Conservation (phyloP, 768 basidiomycete genomes). For the Lentinula sp. region DNA sequence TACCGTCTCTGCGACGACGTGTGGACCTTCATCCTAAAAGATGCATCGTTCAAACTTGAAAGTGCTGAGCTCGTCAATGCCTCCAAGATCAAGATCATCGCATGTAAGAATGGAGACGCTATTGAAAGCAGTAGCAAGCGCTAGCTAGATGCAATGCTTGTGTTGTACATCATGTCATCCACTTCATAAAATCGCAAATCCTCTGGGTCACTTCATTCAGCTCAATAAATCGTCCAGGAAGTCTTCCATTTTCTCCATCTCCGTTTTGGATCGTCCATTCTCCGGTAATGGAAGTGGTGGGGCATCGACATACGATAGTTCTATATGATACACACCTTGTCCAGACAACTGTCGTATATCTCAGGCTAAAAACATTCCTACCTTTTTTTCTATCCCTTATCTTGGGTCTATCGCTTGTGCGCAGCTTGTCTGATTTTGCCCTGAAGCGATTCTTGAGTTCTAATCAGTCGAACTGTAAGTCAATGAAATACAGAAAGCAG, state of each 20-base stretch:
- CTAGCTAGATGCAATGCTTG: no score
- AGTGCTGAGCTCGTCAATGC: conserved; percentile 70
- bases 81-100: conserved; percentile 91
- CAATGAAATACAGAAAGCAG: neutral
- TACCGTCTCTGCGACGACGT: conserved; percentile 95
- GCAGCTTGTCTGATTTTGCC: conserved; percentile 46
- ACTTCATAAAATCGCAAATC: no score
- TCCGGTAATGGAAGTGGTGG: conserved; percentile 15
- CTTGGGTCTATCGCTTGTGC: conserved; percentile 23
- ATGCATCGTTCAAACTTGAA: conserved; percentile 95
- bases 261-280: neutral
- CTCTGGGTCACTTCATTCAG: neutral
- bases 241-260: conserved; percentile 13
- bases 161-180: no score
- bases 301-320: conserved; percentile 12
- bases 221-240: conserved; percentile 10
- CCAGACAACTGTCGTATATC: neutral
- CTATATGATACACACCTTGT: neutral
- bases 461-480: conserved; percentile 14
- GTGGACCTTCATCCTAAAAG: conserved; percentile 97
- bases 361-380: conserved; percentile 3
- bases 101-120: conserved; percentile 93
- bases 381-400: conserved; percentile 32
- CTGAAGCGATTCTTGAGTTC: conserved; percentile 56
- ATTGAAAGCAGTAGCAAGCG: conserved; percentile 36